Base-by-base conservation (phyloP, 768 basidiomycete genomes). In the Brasilioporus rufonigricans region DNA sequence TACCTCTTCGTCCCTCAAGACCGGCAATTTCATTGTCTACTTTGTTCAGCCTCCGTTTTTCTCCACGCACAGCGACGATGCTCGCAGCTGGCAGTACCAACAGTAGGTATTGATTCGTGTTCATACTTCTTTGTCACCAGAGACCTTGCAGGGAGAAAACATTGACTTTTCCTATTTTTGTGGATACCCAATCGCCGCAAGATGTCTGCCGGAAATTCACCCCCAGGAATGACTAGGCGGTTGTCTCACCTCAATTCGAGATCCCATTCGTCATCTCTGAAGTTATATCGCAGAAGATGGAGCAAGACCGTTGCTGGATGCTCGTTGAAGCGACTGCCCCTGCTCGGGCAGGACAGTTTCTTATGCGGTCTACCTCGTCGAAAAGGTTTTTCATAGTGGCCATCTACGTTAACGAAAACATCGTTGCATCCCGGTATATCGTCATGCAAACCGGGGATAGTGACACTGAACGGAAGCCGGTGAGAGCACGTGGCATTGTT, bases 81-180 rank as follows among this genome's bases (percentile, higher is more conserved):
- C n/a, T n/a, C n/a, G n/a, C 31, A n/a, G 9, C 27, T 31, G 5
- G 5, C 29, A 31, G 27, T 44, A 44, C n/a, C 18, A 48, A 0
- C 36, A 40, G 50, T 52, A 27, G 3, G 47, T 27, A 1, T 13
- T 18, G n/a, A 1, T 26, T 43, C 41, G 2, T 24, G 18, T 45
- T 32, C 31, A 5, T 32, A 3, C 13, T 12, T 23, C 36, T 0
- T 31, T 26, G 19, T 29, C 26, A 21, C 12, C 9, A 33, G 51
- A 26, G 9, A 5, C 32, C 3, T 5, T 14, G 0, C 36, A 64
- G 62, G 48, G 48, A 61, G 4, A 47, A 14, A 18, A 10, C 26
- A 1, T 64, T 52, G 63, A 2, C 4, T 5, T 64, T 64, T 12
- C 63, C 56, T 0, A 24, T 64, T 1, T 56, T 64, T 23, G 16